Base-by-base conservation (phyloP, 164 flowering plant species). In the Taxillus chinensis region DNA sequence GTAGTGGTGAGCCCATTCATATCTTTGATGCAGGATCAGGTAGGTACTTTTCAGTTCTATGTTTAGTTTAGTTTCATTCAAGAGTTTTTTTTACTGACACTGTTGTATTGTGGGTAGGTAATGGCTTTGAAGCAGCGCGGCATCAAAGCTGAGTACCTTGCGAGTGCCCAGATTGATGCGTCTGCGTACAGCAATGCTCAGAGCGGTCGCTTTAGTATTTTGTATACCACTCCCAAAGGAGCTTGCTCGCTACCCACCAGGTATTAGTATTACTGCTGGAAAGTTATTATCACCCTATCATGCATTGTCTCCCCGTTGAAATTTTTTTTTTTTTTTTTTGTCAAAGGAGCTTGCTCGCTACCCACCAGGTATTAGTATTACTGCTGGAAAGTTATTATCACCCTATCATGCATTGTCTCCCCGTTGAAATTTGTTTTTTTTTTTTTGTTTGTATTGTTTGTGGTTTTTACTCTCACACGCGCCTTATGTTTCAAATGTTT, bases 1-100 rank as follows among this genome's bases (percentile, higher is more conserved):
- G 54, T 84, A 4, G 81, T 84, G 4, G 74, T 84, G 57, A 84
- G 89, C 71, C 89, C 89, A 49, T 80, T 84, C 27, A 59, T 84
- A 60, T 77, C 86, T 37, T 59, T 84, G 66, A 82, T 84, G 89
- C 89, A 82, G 68, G 86, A 84, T 68, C 89, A 81, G 86, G 88
- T 83, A 54, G n/a, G 27, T 27, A 27, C 45, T 50, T 38, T 10
- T 13, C 7, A 27, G 38, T 13, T 10, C 17, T 49, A 6, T 49
- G 9, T 16, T 51, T 13, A 49, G 1, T 8, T 16, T 16, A 10
- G 27, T 67, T 16, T 59, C 6, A 12, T 17, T 27, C 39, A 55
- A 27, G 27, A 27, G 27, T 27, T 27, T 27, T 27, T 2, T 41
- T 39, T 41, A 4, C 15, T 50, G 11, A 11, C n/a, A 39, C 10